Base-by-base conservation (phyloP, 2,329 filamentous ascomycete species). In the Ceratocystis lukuohia region DNA sequence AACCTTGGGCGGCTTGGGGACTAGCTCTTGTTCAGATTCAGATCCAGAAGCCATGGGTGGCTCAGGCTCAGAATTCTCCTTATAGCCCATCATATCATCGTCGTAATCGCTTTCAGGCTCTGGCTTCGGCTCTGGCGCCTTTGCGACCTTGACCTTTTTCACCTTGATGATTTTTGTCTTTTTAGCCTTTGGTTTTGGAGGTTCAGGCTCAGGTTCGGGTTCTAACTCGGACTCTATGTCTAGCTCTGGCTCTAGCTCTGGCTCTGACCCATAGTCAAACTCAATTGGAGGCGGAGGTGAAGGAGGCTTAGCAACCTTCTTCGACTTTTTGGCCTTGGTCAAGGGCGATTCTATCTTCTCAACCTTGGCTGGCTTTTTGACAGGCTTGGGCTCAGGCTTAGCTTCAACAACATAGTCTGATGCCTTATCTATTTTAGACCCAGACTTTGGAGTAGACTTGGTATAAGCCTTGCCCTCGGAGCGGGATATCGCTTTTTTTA, bases 201-300 rank as follows among this genome's bases (percentile, higher is more conserved):
- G 15, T 20, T 57, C 53, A 33, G 66, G 68, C 28, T 69, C 68
- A 1, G 72, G 69, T 25, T 71, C 70, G 6, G 67, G 69, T 37
- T 69, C 66, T 6, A 72, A 68, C 15, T 71, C 69, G 25, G 71
- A 70, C 12, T 59, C 56, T 2, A 30, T 28, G 8, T 59, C 56
- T 8, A n/a, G 12, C 8, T 59, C 56, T 53, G 25, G 22, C 25
- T 53, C 48, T 25, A 25, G 48, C 15, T 59, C 56, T 8, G 33
- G 30, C 2, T 59, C 28, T 4, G 56, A 59, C 6, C 33, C 28
- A n/a, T 33, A 15, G 7, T 33, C 56, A 59, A 30, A 37, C 56
- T 59, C 56, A 20, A 37, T 17, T n/a, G 56, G 56, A 37, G 70
- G 66, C 66, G 71, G 70, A 6, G 69, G 69, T 20, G 73, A 70